phyloP scores from a whole-genome alignment of 2,329 filamentous ascomycete species.

The Cadophora sp. region DNA sequence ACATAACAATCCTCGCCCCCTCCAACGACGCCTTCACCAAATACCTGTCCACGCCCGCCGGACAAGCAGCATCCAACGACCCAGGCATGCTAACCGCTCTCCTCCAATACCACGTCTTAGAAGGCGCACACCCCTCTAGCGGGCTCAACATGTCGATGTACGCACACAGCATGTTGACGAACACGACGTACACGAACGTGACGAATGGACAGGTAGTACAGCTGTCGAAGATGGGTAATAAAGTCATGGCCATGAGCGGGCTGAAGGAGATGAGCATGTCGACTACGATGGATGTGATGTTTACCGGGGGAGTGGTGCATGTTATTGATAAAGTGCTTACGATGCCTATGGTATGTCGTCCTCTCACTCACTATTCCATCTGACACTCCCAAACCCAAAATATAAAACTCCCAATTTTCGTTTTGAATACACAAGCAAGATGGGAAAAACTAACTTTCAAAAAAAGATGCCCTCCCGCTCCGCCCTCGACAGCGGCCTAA shows the following conservation, averaged over 20 bases:
- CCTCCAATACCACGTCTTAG: conserved; percentile 43
- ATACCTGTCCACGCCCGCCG: conserved; percentile 41
- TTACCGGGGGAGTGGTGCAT: conserved; percentile 57
- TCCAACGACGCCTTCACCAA: conserved; percentile 43
- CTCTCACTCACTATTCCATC: background rate
- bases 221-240: conserved; percentile 49
- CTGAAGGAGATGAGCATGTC: conserved; percentile 36
- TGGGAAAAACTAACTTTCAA: background rate
- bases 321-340: conserved; percentile 57
- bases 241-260: conserved; percentile 47
- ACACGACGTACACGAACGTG: conserved; percentile 54
- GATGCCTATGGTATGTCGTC: conserved; percentile 45
- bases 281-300: conserved; percentile 52
- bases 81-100: conserved; percentile 44
- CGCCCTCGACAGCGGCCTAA: conserved; percentile 46
- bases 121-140: conserved; percentile 34
- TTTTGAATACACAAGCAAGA: too few relatives aligned
- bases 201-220: conserved; percentile 55
- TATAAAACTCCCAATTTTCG: too few relatives aligned
- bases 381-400: background rate
- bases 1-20: conserved; percentile 56
- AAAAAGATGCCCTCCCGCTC: conserved; percentile 43
- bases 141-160: conserved; percentile 46
- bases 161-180: conserved; percentile 51
- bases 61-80: conserved; percentile 40